Evolutionary conservation across 129 eudicot genomes (phyloP).

Genomic region (Cynara cardunculus): DNA sequence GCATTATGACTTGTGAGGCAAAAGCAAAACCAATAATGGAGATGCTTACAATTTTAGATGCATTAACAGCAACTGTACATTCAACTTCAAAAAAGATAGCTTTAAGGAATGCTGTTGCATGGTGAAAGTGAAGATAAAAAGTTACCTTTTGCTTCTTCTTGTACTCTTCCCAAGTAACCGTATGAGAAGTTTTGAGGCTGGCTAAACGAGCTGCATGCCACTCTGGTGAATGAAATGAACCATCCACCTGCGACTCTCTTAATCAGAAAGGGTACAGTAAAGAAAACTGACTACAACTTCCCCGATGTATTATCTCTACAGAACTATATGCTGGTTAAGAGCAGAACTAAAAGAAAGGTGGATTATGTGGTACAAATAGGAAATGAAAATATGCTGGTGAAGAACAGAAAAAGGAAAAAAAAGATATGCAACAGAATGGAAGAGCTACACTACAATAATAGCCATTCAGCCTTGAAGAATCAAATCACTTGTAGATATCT

Average conservation of each 20-base stretch:
- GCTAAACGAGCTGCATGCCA: constrained; percentile 99
- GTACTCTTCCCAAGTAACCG: constrained; percentile 98
- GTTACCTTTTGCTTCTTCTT: constrained; percentile 93
- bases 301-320: not conserved
- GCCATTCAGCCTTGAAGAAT: not conserved
- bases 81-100: constrained; percentile 6
- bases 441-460: not conserved
- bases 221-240: constrained; percentile 99
- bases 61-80: not conserved
- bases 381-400: not conserved
- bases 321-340: not conserved
- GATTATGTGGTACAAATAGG: not conserved
- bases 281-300: not conserved
- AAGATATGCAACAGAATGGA: not conserved
- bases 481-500: not conserved
- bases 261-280: constrained; percentile 59
- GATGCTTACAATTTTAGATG: not conserved
- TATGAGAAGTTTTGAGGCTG: constrained; percentile 90
- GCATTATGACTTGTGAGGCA: not conserved
- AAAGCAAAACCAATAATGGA: not conserved
- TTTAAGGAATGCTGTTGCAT: not conserved
- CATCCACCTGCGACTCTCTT: constrained; percentile 97
- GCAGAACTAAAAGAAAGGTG: not conserved
- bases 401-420: not conserved
- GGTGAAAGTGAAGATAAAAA: not conserved